phyloP scores from a whole-genome alignment of 2,329 filamentous ascomycete species.

The Monilinia aucupariae region DNA sequence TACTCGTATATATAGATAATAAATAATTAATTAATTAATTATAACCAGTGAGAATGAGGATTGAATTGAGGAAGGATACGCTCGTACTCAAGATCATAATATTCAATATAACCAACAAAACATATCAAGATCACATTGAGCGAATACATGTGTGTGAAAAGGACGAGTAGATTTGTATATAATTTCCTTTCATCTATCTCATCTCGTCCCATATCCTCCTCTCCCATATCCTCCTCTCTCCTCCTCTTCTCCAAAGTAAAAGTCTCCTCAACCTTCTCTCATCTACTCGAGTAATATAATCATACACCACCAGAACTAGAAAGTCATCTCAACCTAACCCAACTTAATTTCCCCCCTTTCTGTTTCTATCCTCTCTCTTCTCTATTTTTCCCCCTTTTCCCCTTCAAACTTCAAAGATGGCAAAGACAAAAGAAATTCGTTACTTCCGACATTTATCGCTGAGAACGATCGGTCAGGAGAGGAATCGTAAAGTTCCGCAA shows the following conservation, averaged over 20 bases:
- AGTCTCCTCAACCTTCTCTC: neutral
- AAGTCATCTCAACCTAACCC: neutral
- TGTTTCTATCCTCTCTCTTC: neutral
- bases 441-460: neutral
- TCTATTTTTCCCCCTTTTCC: neutral
- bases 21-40: too few species aligned
- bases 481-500: neutral
- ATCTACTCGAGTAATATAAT: neutral
- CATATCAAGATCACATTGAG: too few species aligned
- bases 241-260: neutral
- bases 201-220: neutral
- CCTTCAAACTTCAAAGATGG: neutral
- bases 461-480: neutral
- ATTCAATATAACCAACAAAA: too few species aligned
- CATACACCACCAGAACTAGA: neutral
- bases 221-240: neutral
- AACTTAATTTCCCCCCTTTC: neutral
- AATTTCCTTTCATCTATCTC: neutral
- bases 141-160: neutral
- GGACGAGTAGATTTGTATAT: neutral
- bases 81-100: too few species aligned
- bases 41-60: too few species aligned
- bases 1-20: too few species aligned
- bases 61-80: too few species aligned
- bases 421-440: conserved; percentile 8